phyloP scores from a whole-genome alignment of 2,329 filamentous ascomycete species.

The Aspergillus felis region DNA sequence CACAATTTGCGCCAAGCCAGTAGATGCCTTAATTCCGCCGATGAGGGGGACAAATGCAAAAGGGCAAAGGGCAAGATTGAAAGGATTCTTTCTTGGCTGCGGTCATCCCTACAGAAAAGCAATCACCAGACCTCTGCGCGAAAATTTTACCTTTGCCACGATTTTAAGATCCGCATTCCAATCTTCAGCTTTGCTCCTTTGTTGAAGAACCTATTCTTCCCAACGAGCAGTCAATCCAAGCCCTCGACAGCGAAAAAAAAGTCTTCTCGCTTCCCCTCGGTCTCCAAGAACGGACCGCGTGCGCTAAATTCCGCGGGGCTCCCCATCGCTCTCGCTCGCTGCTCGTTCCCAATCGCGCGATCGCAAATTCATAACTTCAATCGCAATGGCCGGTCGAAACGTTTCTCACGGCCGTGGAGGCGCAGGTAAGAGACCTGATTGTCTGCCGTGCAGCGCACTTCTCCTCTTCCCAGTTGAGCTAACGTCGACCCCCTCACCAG shows the following conservation, averaged over 20 bases:
- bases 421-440: slow-evolving; percentile 49
- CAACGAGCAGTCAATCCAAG: not conserved
- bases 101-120: not conserved
- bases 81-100: not conserved
- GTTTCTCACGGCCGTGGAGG: slow-evolving; percentile 72
- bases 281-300: not conserved
- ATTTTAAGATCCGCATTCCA: not conserved
- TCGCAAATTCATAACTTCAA: not conserved
- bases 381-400: slow-evolving; percentile 20
- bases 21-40: not conserved
- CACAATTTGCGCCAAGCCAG: not conserved
- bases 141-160: not conserved
- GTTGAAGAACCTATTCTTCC: not conserved
- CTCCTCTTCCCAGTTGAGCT: not conserved
- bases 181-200: not conserved
- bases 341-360: not conserved
- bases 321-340: too few species aligned
- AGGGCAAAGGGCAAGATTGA: not conserved
- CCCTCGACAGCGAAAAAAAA: not conserved
- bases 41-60: not conserved
- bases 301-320: not conserved
- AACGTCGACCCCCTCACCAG: slow-evolving; percentile 19
- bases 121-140: not conserved
- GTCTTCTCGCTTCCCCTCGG: not conserved
- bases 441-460: not conserved